Conservation (phyloP, 306 rosid genomes). For the Abrus pulchellus region DNA sequence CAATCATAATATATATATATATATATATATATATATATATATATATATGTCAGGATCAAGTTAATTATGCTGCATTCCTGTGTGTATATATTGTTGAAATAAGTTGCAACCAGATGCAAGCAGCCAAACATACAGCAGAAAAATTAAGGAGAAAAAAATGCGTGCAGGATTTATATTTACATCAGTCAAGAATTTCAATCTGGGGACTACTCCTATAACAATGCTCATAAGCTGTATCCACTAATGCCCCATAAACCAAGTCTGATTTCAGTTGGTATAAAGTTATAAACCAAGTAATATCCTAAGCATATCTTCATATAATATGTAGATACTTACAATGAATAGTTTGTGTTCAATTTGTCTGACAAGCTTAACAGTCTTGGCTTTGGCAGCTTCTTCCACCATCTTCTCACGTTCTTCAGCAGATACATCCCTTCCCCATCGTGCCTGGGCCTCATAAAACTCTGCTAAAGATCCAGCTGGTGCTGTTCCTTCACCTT, state of each 20-base stretch:
- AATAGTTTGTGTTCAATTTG: slow-evolving; percentile 78
- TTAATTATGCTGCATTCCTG: slow-evolving; percentile 18
- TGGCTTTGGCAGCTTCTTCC: slow-evolving; percentile 82
- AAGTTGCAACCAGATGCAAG: slow-evolving; percentile 13
- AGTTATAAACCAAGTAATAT: slow-evolving; percentile 18
- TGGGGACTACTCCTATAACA: slow-evolving; percentile 22
- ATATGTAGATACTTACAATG: slow-evolving; percentile 68
- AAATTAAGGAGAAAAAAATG: slow-evolving; percentile 2
- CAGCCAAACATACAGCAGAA: not conserved
- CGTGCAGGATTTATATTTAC: slow-evolving; percentile 27
- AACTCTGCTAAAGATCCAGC: slow-evolving; percentile 99
- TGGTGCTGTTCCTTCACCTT: slow-evolving; percentile 66
- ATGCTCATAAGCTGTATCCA: not conserved
- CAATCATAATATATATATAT: not conserved
- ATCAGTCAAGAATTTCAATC: slow-evolving; percentile 36
- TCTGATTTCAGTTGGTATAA: slow-evolving; percentile 8
- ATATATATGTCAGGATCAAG: not conserved
- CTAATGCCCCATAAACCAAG: slow-evolving; percentile 33
- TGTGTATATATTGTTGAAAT: slow-evolving; percentile 7
- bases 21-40: too few species aligned
- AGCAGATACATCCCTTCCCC: slow-evolving; percentile 91
- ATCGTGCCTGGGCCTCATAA: slow-evolving; percentile 89
- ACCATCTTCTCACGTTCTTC: slow-evolving; percentile 88
- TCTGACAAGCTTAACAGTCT: slow-evolving; percentile 73
- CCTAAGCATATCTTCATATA: slow-evolving; percentile 41